Conservation (phyloP, 75 land plant genomes). For the Cryptomeria japonica region DNA sequence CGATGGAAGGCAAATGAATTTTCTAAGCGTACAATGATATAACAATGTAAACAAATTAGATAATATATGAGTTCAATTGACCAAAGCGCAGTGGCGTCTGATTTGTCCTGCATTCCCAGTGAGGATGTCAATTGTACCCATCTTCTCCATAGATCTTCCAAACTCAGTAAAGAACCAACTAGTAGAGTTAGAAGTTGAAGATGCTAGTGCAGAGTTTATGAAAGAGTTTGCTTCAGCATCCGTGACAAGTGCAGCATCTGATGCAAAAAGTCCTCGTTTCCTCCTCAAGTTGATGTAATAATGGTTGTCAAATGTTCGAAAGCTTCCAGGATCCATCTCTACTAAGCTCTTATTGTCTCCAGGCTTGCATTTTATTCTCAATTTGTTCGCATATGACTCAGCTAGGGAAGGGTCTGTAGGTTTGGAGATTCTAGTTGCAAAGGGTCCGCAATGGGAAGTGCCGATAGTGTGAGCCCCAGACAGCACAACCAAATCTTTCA, state of each 20-base stretch:
- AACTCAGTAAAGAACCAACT: conserved; percentile 46
- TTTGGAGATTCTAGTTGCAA: conserved; percentile 58
- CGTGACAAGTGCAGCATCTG: conserved; percentile 45
- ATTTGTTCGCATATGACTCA: conserved; percentile 9
- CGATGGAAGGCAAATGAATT: too few relatives aligned
- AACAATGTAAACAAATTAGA: too few relatives aligned
- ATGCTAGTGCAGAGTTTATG: conserved; percentile 15
- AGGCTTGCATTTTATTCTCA: conserved; percentile 29
- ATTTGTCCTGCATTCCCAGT: conserved; percentile 61
- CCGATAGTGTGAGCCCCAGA: conserved; percentile 70
- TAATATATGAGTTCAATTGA: conserved; percentile 16
- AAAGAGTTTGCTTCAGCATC: conserved; percentile 38
- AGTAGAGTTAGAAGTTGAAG: background rate
- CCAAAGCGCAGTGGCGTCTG: conserved; percentile 33
- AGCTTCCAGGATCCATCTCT: conserved; percentile 58
- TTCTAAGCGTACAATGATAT: too few relatives aligned
- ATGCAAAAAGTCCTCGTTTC: conserved; percentile 58
- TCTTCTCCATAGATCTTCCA: conserved; percentile 51
- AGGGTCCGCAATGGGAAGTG: conserved; percentile 42
- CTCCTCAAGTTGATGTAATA: conserved; percentile 56
- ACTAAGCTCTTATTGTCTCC: conserved; percentile 21
- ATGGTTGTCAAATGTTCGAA: conserved; percentile 50
- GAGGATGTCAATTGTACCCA: conserved; percentile 45
- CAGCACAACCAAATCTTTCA: conserved; percentile 55
- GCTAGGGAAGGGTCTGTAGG: conserved; percentile 46